These are phyloP conservation scores for Picochlorum sp. DNA, from an alignment of 139 green algal genomes.

Conservation along the genomic window DNA sequence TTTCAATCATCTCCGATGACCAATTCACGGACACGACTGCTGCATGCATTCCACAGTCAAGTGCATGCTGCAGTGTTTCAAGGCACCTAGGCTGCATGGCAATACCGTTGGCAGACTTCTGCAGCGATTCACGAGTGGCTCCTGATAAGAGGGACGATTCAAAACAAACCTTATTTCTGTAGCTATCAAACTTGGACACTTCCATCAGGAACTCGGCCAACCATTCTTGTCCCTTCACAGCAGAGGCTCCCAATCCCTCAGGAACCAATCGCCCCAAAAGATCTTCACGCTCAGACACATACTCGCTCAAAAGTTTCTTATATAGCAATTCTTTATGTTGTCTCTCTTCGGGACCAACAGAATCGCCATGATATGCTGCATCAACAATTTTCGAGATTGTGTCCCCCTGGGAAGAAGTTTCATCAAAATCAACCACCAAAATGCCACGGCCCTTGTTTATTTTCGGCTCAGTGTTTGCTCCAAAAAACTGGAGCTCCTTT, in stretches of 20 bases:
- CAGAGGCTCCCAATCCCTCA: conserved; percentile 11
- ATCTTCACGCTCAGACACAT: conserved; percentile 27
- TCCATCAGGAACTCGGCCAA: conserved; percentile 42
- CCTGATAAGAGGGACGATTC: conserved; percentile 44
- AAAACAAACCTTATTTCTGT: conserved; percentile 55
- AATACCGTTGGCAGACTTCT: conserved; percentile 18
- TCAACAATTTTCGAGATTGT: conserved; percentile 48
- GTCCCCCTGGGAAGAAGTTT: conserved; percentile 57
- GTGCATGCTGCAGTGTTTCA: conserved; percentile 28
- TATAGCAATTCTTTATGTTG: conserved; percentile 36
- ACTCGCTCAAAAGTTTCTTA: conserved; percentile 28
- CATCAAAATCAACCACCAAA: conserved; percentile 76
- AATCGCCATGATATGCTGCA: conserved; percentile 24
- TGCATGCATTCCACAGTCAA: conserved; percentile 29
- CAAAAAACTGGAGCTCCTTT: too few relatives aligned
- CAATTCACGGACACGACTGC: conserved; percentile 71
- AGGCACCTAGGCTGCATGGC: conserved; percentile 38
- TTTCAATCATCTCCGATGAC: conserved; percentile 45
- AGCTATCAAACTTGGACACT: conserved; percentile 62
- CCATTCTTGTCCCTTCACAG: conserved; percentile 26
- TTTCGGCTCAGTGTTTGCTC: too few relatives aligned
- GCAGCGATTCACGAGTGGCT: conserved; percentile 20
- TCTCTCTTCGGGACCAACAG: not conserved
- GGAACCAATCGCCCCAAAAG: conserved; percentile 6
- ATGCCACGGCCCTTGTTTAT: conserved; percentile 19